These are phyloP conservation scores for Boeremia exigua DNA, from an alignment of 2,329 filamentous ascomycete species.

Conservation along the genomic window DNA sequence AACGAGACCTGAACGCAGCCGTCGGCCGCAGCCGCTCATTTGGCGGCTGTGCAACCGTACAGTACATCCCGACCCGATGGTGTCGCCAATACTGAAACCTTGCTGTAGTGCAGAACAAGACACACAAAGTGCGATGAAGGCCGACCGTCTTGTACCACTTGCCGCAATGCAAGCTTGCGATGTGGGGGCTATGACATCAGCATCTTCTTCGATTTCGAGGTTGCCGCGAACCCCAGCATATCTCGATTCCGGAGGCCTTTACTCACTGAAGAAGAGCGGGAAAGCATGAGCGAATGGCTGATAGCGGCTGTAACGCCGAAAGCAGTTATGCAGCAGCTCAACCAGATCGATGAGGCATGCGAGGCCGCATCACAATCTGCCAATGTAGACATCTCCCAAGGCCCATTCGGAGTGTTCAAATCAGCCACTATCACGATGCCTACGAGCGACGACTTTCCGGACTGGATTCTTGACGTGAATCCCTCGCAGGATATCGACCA, in stretches of 20 bases:
- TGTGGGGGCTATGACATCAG: conserved; percentile 53
- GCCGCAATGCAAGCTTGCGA: conserved; percentile 40
- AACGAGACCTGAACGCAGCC: not conserved
- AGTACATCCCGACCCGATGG: not conserved
- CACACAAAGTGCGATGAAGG: conserved; percentile 56
- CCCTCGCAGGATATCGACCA: not conserved
- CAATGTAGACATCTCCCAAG: conserved; percentile 16
- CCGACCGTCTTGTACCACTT: conserved; percentile 50
- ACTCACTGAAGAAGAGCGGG: conserved; percentile 49
- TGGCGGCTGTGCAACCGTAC: conserved; percentile 22
- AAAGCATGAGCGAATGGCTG: conserved; percentile 47
- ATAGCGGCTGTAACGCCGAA: conserved; percentile 41
- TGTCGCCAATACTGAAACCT: not conserved
- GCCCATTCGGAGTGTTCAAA: conserved; percentile 23
- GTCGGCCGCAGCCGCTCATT: conserved; percentile 17
- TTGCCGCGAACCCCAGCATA: conserved; percentile 16
- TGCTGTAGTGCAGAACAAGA: conserved; percentile 45
- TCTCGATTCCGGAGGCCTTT: conserved; percentile 52
- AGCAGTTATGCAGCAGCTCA: conserved; percentile 19
- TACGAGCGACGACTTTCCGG: not conserved
- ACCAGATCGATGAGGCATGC: conserved; percentile 41
- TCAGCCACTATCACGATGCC: not conserved
- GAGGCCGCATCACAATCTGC: conserved; percentile 9
- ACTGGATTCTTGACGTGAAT: not conserved
- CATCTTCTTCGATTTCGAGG: conserved; percentile 46